Percentiles rank a stretch among this genome's conserved stretches.
Conservation (phyloP, 345 rosid species). For the Pugionium cornutum region DNA sequence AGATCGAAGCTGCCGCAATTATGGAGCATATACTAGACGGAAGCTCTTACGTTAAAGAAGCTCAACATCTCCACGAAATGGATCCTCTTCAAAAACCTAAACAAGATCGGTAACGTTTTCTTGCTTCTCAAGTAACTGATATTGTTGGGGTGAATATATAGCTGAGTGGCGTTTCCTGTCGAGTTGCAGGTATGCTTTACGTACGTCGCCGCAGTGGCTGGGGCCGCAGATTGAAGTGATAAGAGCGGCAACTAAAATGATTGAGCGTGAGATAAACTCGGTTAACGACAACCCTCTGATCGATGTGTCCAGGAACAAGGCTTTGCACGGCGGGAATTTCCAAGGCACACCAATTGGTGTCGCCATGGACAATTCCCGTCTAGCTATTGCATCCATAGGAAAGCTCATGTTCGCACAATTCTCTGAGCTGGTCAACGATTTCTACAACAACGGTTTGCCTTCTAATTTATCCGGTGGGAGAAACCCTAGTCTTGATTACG, state of each 20-base stretch:
- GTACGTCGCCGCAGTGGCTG: slow-evolving; percentile 65
- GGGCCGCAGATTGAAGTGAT: slow-evolving; percentile 68
- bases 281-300: slow-evolving; percentile 74
- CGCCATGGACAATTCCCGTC: slow-evolving; percentile 66
- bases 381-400: slow-evolving; percentile 57
- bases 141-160: background rate
- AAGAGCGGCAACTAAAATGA: slow-evolving; percentile 51
- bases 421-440: slow-evolving; percentile 71
- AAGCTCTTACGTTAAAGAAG: slow-evolving; percentile 55
- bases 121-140: slow-evolving; percentile 14
- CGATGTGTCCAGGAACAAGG: slow-evolving; percentile 69
- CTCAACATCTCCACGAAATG: slow-evolving; percentile 50
- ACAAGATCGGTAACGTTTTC: slow-evolving; percentile 44
- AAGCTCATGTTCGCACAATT: slow-evolving; percentile 44
- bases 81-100: slow-evolving; percentile 62
- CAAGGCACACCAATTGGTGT: slow-evolving; percentile 78
- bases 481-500: slow-evolving; percentile 49
- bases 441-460: slow-evolving; percentile 77
- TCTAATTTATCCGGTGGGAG: slow-evolving; percentile 67
- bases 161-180: background rate
- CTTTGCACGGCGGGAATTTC: slow-evolving; percentile 71
- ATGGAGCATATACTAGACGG: slow-evolving; percentile 66
- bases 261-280: slow-evolving; percentile 68
- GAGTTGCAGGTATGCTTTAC: slow-evolving; percentile 46
- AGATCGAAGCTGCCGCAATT: slow-evolving; percentile 65